phyloP scores from a whole-genome alignment of 192 early-diverging fungal genomes.

The Podila verticillata region DNA sequence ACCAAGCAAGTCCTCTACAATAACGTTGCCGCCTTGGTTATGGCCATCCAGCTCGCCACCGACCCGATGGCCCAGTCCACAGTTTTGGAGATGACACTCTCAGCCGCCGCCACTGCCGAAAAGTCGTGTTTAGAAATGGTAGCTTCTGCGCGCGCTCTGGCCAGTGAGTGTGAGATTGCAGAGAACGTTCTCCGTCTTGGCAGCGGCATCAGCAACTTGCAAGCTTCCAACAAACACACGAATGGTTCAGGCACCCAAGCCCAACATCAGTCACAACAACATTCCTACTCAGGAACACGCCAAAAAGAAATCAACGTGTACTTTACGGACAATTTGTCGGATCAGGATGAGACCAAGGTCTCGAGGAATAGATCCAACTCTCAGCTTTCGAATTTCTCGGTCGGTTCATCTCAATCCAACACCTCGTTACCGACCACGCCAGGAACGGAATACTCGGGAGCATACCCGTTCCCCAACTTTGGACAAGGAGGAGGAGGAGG shows the following conservation, averaged over 20 bases:
- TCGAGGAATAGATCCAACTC: constrained; percentile 33
- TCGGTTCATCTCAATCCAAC: constrained; percentile 22
- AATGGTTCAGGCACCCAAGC: constrained; percentile 13
- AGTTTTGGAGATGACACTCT: constrained; percentile 55
- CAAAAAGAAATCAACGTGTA: constrained; percentile 23
- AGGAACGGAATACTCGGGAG: constrained; percentile 24
- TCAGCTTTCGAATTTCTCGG: constrained; percentile 24
- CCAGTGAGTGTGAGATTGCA: constrained; percentile 58
- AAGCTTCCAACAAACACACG: constrained; percentile 5
- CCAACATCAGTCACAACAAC: background rate
- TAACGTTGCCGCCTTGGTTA: constrained; percentile 69
- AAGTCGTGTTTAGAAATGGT: constrained; percentile 64
- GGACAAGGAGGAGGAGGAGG: background rate
- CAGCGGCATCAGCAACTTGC: constrained; percentile 38
- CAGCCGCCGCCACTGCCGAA: constrained; percentile 57
- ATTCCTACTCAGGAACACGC: background rate
- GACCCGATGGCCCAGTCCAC: constrained; percentile 68
- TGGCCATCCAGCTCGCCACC: constrained; percentile 62
- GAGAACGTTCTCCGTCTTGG: constrained; percentile 51
- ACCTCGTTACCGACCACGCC: constrained; percentile 2
- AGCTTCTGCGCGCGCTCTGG: constrained; percentile 61
- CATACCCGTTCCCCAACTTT: constrained; percentile 7
- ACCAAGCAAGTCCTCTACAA: constrained; percentile 73
- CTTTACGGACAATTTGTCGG: constrained; percentile 20
- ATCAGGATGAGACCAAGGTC: constrained; percentile 11